These are phyloP conservation scores for Debaryomyces maramus DNA, from an alignment of 805 yeast genomes.

Conservation along the genomic window DNA sequence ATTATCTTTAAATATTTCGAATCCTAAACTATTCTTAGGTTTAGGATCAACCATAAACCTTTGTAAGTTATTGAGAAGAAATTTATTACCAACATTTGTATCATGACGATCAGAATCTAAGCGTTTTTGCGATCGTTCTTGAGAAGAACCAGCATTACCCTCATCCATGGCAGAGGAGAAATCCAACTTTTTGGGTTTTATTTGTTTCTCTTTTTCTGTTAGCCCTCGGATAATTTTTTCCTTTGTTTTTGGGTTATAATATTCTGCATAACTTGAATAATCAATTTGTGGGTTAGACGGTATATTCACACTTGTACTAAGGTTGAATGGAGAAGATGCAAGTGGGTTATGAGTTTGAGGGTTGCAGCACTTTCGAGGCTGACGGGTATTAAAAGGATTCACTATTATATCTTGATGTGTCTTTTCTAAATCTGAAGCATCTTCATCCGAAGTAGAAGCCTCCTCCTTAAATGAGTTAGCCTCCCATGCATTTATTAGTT, in stretches of 20 bases:
- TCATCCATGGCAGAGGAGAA: conserved; percentile 16
- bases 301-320: conserved; percentile 2
- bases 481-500: conserved; percentile 23
- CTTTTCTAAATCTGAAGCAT: conserved; percentile 6
- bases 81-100: not conserved
- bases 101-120: not conserved
- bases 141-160: not conserved
- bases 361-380: not conserved
- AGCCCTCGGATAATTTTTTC: conserved; percentile 29
- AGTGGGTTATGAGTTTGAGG: not conserved
- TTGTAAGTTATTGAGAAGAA: not conserved
- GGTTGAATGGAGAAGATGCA: not conserved
- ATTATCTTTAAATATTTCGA: conserved; percentile 10
- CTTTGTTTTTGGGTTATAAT: conserved; percentile 44
- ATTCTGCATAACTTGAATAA: conserved; percentile 40
- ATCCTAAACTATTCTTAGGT: conserved; percentile 9
- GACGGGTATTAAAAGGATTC: not conserved
- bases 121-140: not conserved
- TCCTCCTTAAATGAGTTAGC: conserved; percentile 7
- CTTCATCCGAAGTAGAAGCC: conserved; percentile 9
- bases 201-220: conserved; percentile 27
- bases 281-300: conserved; percentile 13
- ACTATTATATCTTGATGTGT: not conserved
- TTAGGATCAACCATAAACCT: not conserved
- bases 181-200: conserved; percentile 40